Evolutionary conservation across 108 stramenopile species (phyloP).

Genomic region (Cyclotella atomus): DNA sequence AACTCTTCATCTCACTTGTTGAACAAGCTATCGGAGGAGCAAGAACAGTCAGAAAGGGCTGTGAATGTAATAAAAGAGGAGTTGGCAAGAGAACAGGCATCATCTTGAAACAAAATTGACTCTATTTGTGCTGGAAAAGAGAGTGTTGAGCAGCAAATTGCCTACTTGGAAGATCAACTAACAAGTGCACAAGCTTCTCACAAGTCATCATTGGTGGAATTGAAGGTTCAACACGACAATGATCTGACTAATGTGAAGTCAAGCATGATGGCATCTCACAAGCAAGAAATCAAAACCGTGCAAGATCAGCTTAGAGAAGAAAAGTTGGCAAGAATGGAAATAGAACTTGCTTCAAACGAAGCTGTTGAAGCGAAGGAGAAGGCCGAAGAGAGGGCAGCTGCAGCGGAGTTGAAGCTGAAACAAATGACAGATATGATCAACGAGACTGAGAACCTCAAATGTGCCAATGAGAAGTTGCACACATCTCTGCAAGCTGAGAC

Average conservation of each 20-base stretch:
- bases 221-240: conserved; percentile 9
- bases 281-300: conserved; percentile 13
- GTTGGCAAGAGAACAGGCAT: conserved; percentile 4
- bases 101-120: background rate
- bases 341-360: conserved; percentile 34
- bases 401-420: conserved; percentile 29
- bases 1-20: conserved; percentile 22
- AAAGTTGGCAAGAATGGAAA: conserved; percentile 32
- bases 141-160: background rate
- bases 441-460: conserved; percentile 41
- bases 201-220: background rate
- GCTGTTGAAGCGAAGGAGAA: conserved; percentile 26
- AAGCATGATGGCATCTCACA: conserved; percentile 6
- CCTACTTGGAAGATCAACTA: conserved; percentile 2
- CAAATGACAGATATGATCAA: conserved; percentile 41
- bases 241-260: conserved; percentile 23
- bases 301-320: conserved; percentile 34
- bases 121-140: too few species aligned
- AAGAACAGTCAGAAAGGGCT: conserved; percentile 15
- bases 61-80: conserved; percentile 21
- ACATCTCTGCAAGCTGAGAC: conserved; percentile 49
- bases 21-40: conserved; percentile 27
- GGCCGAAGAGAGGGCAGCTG: conserved; percentile 25
- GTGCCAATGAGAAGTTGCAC: conserved; percentile 56
- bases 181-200: conserved; percentile 2